Conservation (phyloP, 768 basidiomycete species). For the Calocera viscosa region DNA sequence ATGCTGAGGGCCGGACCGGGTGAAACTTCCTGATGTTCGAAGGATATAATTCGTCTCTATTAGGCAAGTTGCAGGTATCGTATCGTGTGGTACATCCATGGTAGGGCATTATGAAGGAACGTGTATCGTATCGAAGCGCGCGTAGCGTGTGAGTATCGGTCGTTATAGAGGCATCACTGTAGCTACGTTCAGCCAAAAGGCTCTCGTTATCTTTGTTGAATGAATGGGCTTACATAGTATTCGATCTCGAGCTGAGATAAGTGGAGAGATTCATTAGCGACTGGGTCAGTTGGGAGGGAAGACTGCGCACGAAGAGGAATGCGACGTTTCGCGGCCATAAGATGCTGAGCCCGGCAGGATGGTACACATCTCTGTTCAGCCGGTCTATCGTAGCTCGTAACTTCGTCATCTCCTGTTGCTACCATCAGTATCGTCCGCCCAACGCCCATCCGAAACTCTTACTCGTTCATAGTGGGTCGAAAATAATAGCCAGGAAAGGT, state of each 20-base stretch:
- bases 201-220: not conserved
- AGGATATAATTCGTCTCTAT: not conserved
- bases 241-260: slow-evolving; percentile 75
- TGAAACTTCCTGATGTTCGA: not conserved
- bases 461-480: slow-evolving; percentile 77
- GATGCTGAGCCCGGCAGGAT: slow-evolving; percentile 76
- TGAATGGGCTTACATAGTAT: slow-evolving; percentile 50
- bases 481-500: slow-evolving; percentile 57
- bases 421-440: too few relatives aligned
- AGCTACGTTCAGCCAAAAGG: not conserved
- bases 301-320: slow-evolving; percentile 73
- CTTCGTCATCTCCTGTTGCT: slow-evolving; percentile 63
- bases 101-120: not conserved
- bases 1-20: too few relatives aligned
- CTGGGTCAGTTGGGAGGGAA: slow-evolving; percentile 5
- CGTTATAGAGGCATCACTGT: not conserved
- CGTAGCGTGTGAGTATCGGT: not conserved
- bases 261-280: slow-evolving; percentile 10
- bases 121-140: not conserved
- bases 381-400: slow-evolving; percentile 50
- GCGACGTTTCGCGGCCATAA: slow-evolving; percentile 75
- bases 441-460: slow-evolving; percentile 14
- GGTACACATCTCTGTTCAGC: slow-evolving; percentile 62
- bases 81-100: not conserved
- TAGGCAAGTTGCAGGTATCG: not conserved